phyloP scores from a whole-genome alignment of 768 basidiomycete species.

The Termitomyces sp. region DNA sequence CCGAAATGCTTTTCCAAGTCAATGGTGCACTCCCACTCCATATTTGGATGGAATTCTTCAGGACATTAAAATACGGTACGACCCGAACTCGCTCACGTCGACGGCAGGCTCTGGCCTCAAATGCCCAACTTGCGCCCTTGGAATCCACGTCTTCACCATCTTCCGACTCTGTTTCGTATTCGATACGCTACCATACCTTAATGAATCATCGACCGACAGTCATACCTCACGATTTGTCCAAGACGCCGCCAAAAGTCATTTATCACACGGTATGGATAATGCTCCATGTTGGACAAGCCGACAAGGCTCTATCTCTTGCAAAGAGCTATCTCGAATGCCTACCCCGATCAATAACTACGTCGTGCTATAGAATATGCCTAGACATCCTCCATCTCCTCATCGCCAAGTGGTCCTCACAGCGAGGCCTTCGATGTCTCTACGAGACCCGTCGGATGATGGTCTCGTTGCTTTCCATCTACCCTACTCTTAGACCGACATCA shows the following conservation, averaged over 20 bases:
- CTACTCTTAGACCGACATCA: constrained; percentile 50
- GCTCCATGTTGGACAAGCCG: constrained; percentile 34
- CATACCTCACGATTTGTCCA: constrained; percentile 25
- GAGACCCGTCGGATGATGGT: constrained; percentile 39
- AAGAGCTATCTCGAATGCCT: constrained; percentile 46
- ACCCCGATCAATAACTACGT: constrained; percentile 35
- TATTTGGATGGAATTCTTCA: constrained; percentile 41
- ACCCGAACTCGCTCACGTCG: constrained; percentile 18
- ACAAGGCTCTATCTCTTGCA: constrained; percentile 41
- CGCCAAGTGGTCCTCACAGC: constrained; percentile 24
- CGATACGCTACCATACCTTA: constrained; percentile 31
- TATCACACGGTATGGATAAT: constrained; percentile 43
- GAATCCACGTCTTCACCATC: not conserved
- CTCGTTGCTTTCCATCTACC: constrained; percentile 42
- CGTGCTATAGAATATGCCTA: constrained; percentile 34
- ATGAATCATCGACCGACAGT: constrained; percentile 39
- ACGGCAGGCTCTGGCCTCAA: not conserved
- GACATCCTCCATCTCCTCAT: constrained; percentile 56
- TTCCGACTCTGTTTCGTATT: constrained; percentile 11
- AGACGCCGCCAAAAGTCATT: constrained; percentile 39
- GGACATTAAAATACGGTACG: constrained; percentile 34
- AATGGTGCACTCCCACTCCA: constrained; percentile 17
- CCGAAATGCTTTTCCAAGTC: constrained; percentile 2
- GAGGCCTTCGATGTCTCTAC: constrained; percentile 41
- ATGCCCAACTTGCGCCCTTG: not conserved